These are phyloP conservation scores for Fraxinus latifolia DNA, from an alignment of 305 asterid species.

Conservation along the genomic window DNA sequence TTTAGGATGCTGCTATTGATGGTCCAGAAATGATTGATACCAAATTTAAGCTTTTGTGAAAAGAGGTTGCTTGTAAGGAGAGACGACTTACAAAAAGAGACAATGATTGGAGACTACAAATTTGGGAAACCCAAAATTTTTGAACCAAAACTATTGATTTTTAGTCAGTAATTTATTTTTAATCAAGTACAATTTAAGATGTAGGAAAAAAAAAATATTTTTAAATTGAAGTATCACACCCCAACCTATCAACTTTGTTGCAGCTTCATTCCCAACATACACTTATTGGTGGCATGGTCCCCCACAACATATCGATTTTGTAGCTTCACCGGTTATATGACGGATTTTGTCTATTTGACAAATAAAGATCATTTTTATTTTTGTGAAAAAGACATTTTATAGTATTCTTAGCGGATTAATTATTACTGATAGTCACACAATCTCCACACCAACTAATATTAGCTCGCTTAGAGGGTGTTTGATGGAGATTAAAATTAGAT, in stretches of 20 bases:
- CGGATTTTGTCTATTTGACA: neutral
- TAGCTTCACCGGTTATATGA: neutral
- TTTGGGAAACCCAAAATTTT: neutral
- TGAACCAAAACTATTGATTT: neutral
- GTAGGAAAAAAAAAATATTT: too few relatives aligned
- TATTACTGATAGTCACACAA: too few relatives aligned
- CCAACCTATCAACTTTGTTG: neutral
- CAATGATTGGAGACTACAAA: neutral
- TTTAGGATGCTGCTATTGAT: neutral
- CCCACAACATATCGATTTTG: neutral
- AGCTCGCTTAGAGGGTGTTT: too few relatives aligned
- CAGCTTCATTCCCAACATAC: too few relatives aligned
- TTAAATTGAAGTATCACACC: too few relatives aligned
- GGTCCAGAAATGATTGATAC: neutral
- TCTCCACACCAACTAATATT: too few relatives aligned
- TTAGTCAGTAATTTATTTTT: too few relatives aligned
- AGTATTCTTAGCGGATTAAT: too few relatives aligned
- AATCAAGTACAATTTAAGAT: too few relatives aligned
- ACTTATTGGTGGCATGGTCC: too few relatives aligned
- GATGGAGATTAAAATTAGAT: too few relatives aligned
- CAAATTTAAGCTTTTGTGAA: neutral
- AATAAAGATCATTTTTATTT: neutral
- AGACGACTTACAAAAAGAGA: neutral
- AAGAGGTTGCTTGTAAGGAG: neutral
- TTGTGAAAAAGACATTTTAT: too few relatives aligned